Percentiles rank a stretch among this genome's conserved stretches.
phyloP scores from a whole-genome alignment of 441 rosid genomes.

The Hura crepitans region DNA sequence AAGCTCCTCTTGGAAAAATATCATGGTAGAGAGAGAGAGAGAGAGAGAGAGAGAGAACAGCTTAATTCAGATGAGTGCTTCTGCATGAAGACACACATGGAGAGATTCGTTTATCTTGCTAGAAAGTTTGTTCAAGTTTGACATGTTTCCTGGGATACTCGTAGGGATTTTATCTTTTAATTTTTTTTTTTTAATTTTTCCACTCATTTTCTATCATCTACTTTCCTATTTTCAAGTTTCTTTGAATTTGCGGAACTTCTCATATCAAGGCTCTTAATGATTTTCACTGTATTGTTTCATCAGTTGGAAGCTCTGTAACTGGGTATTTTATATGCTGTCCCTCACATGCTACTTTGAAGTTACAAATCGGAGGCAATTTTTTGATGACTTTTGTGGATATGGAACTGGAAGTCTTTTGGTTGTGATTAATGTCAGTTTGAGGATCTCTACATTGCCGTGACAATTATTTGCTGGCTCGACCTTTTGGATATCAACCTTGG shows the following conservation, averaged over 20 bases:
- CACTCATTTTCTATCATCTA: background rate
- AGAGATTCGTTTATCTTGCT: background rate
- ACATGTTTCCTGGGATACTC: background rate
- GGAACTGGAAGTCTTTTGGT: conserved; percentile 17
- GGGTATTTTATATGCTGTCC: background rate
- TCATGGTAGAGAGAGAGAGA: background rate
- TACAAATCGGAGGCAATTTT: conserved; percentile 23
- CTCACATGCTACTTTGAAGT: conserved; percentile 25
- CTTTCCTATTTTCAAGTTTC: no score
- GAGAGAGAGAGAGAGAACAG: no score
- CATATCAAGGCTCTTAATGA: no score
- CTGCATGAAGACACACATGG: background rate
- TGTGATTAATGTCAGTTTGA: conserved; percentile 22
- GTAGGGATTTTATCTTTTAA: no score
- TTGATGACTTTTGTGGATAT: conserved; percentile 19
- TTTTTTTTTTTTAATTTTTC: no score
- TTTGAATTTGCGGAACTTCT: no score
- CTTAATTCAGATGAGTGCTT: background rate
- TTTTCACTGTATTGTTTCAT: background rate
- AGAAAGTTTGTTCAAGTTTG: background rate
- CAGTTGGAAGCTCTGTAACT: background rate
- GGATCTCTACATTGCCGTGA: conserved; percentile 20
- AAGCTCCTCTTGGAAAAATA: no score
- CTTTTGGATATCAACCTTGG: conserved; percentile 24
- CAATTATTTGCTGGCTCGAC: conserved; percentile 13